phyloP scores from a whole-genome alignment of 495 filamentous ascomycete species.

The Penicillium malachiteum region DNA sequence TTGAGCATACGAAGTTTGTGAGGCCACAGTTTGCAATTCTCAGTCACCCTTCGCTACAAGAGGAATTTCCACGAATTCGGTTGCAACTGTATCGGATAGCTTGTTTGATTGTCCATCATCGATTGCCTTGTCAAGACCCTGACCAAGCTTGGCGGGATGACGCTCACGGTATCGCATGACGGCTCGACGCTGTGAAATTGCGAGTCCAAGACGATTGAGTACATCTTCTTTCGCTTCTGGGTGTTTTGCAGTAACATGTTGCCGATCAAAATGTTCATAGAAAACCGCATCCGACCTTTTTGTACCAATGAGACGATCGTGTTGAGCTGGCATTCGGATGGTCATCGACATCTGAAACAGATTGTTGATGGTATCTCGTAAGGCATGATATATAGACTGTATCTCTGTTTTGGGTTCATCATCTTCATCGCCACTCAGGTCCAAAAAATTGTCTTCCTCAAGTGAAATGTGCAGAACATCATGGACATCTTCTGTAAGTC shows the following conservation, averaged over 20 bases:
- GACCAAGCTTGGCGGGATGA: not conserved
- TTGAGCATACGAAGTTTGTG: not conserved
- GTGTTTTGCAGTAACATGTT: not conserved
- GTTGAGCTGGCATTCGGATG: not conserved
- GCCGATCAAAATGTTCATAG: not conserved
- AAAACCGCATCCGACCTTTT: not conserved
- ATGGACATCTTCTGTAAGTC: no score
- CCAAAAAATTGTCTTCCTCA: not conserved
- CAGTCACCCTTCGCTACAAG: not conserved
- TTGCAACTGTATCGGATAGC: not conserved
- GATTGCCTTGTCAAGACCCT: not conserved
- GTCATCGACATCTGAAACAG: not conserved
- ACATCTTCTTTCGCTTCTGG: not conserved
- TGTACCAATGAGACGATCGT: not conserved
- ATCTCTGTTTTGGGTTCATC: not conserved
- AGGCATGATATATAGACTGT: not conserved
- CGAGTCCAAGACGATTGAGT: not conserved
- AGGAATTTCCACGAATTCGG: not conserved
- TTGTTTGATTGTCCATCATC: not conserved
- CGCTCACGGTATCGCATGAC: not conserved
- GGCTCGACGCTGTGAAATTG: not conserved
- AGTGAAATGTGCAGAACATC: not conserved
- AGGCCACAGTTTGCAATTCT: not conserved
- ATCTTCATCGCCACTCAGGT: not conserved
- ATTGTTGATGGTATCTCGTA: not conserved